Percentiles rank a stretch among this genome's conserved stretches.
Evolutionary conservation across 2,329 filamentous ascomycete species (phyloP).

Genomic region (Lasiodiplodia gonubiensis): DNA sequence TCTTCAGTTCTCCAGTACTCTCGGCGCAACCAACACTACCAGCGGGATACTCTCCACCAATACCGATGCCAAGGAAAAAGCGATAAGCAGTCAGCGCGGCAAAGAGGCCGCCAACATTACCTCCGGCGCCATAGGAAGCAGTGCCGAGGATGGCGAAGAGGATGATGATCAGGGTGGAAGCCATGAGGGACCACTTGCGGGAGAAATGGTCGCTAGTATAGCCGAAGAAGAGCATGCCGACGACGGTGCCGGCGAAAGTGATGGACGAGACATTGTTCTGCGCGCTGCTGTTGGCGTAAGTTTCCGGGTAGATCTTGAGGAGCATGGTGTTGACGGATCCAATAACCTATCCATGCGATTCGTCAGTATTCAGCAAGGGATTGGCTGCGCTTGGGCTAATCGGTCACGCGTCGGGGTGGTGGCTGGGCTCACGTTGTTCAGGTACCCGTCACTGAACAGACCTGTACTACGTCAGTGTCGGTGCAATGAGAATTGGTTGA

Average conservation of each 20-base stretch:
- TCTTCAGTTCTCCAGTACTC: constrained; percentile 79
- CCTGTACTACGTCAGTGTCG: constrained; percentile 61
- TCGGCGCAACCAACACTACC: constrained; percentile 86
- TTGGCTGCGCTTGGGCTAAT: background rate
- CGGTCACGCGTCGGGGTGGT: background rate
- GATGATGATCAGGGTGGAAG: constrained; percentile 82
- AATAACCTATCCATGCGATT: constrained; percentile 66
- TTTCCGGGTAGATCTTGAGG: constrained; percentile 66
- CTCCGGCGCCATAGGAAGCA: constrained; percentile 76
- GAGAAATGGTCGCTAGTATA: constrained; percentile 84
- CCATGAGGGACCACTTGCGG: constrained; percentile 78
- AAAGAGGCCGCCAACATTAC: constrained; percentile 72
- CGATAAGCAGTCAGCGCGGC: constrained; percentile 81
- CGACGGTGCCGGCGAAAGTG: constrained; percentile 83
- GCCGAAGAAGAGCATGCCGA: constrained; percentile 82
- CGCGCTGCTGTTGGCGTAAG: constrained; percentile 72
- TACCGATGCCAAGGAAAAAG: constrained; percentile 76
- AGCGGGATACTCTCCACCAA: constrained; percentile 80
- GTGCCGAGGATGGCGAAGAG: constrained; percentile 81
- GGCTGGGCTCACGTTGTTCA: constrained; percentile 72
- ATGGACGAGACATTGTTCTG: constrained; percentile 79
- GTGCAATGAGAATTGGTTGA: no score
- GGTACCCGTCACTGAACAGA: constrained; percentile 88
- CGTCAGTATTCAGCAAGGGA: background rate
- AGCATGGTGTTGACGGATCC: constrained; percentile 85